phyloP scores from a whole-genome alignment of 768 basidiomycete genomes.

The Pholiota molesta region DNA sequence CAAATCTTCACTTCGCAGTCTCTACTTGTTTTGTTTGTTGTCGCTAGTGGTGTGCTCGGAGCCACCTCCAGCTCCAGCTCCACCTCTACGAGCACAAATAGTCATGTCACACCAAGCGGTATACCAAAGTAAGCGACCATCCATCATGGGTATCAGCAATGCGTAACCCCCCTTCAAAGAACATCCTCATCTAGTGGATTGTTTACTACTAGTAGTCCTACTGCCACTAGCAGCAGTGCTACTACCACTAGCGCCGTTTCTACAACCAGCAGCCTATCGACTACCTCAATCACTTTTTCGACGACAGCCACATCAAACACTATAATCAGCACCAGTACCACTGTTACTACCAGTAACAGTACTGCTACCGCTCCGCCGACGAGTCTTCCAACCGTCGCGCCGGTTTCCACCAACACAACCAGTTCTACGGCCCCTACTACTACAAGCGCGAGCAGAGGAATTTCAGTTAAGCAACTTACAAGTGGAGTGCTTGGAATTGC shows the following conservation, averaged over 20 bases:
- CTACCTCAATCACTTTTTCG: background rate
- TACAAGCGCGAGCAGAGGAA: background rate
- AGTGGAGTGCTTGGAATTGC: background rate
- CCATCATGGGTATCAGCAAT: background rate
- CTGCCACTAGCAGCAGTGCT: too few relatives aligned
- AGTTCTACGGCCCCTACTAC: background rate
- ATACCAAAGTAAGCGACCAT: slow-evolving; percentile 12
- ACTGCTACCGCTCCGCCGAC: background rate
- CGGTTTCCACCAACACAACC: background rate
- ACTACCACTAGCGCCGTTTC: background rate
- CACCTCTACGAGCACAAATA: background rate
- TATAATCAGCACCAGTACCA: background rate
- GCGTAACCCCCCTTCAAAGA: background rate
- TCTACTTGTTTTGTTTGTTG: slow-evolving; percentile 12
- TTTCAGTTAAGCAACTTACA: background rate
- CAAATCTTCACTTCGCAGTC: slow-evolving; percentile 5
- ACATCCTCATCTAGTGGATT: background rate
- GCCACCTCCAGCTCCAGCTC: slow-evolving; percentile 6
- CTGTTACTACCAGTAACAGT: background rate
- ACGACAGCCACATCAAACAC: background rate
- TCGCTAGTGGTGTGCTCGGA: slow-evolving; percentile 1
- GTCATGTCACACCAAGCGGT: slow-evolving; percentile 11
- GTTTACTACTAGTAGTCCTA: background rate
- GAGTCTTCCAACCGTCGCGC: background rate
- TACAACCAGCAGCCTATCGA: background rate